Conservation (phyloP, 139 green algal species). For the Micractinium conductrix region DNA sequence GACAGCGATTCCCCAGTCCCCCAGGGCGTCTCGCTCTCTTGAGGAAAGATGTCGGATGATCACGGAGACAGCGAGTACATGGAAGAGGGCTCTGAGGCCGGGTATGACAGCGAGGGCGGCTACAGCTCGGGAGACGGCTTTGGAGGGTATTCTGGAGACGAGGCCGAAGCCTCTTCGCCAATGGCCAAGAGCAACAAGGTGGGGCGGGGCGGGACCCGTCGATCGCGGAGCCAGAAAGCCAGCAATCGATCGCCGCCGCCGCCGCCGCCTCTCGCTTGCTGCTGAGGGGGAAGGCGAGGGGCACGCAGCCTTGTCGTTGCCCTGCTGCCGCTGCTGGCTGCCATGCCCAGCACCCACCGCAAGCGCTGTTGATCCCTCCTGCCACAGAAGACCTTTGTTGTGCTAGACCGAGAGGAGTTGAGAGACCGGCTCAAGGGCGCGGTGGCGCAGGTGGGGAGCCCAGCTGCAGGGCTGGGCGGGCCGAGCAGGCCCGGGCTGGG, state of each 20-base stretch:
- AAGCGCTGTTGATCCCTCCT: too few species aligned
- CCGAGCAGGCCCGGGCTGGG: too few species aligned
- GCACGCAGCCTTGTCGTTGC: background rate
- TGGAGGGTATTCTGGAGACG: conserved; percentile 6
- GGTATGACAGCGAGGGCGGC: background rate
- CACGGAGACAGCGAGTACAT: too few species aligned
- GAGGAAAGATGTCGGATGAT: too few species aligned
- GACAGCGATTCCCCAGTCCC: too few species aligned
- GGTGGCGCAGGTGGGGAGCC: background rate
- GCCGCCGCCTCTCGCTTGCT: too few species aligned
- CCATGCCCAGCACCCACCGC: background rate
- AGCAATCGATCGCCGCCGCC: too few species aligned
- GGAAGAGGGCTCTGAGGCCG: too few species aligned
- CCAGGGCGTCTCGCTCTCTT: too few species aligned
- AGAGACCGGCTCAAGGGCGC: conserved; percentile 11
- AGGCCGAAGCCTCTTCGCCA: conserved; percentile 1
- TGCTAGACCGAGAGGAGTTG: conserved; percentile 26
- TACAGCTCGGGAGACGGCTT: background rate
- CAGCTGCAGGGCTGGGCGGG: background rate
- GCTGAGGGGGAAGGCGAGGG: too few species aligned
- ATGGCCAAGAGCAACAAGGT: conserved; percentile 17
- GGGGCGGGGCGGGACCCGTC: too few species aligned
- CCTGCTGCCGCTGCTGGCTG: background rate
- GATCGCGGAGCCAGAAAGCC: too few species aligned
- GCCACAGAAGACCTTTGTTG: conserved; percentile 9